Evolutionary conservation across 768 basidiomycete genomes (phyloP).

Genomic region (Clathrus columnatus): DNA sequence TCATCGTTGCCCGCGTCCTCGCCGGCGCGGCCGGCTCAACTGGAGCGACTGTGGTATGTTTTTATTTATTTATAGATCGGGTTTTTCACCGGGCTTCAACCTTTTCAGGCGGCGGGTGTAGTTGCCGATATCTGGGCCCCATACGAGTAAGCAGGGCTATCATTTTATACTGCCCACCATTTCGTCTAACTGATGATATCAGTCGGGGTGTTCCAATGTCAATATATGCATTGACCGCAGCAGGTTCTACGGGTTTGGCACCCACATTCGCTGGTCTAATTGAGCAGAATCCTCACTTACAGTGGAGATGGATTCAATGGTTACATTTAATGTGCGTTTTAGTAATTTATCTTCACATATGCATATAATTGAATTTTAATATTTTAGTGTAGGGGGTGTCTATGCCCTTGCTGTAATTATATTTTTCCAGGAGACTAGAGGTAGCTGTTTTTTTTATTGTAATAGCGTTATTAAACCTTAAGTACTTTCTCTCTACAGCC

Average conservation of each 20-base stretch:
- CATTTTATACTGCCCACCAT: not conserved
- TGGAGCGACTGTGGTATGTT: conserved; percentile 53
- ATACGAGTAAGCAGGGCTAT: conserved; percentile 37
- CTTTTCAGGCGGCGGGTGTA: conserved; percentile 40
- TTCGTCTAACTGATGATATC: not conserved
- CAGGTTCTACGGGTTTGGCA: conserved; percentile 56
- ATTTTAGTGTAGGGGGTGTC: conserved; percentile 41
- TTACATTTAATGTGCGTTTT: conserved; percentile 64
- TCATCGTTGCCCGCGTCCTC: conserved; percentile 53
- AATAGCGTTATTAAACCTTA: not conserved
- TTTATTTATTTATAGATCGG: not conserved
- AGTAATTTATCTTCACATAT: not conserved
- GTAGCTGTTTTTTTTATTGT: conserved; percentile 11
- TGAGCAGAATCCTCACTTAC: conserved; percentile 45
- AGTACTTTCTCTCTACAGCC: not conserved
- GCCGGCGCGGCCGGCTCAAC: conserved; percentile 62
- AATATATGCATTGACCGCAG: conserved; percentile 51
- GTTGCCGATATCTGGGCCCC: conserved; percentile 65
- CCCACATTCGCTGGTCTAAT: conserved; percentile 59
- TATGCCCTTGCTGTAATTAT: conserved; percentile 44
- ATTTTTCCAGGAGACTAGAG: conserved; percentile 65
- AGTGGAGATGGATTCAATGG: conserved; percentile 86
- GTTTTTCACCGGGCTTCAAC: not conserved
- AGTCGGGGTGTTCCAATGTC: conserved; percentile 78
- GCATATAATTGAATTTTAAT: too few species aligned